These are phyloP conservation scores for Aspergillus vadensis DNA, from an alignment of 2,329 filamentous ascomycete species.

Conservation along the genomic window DNA sequence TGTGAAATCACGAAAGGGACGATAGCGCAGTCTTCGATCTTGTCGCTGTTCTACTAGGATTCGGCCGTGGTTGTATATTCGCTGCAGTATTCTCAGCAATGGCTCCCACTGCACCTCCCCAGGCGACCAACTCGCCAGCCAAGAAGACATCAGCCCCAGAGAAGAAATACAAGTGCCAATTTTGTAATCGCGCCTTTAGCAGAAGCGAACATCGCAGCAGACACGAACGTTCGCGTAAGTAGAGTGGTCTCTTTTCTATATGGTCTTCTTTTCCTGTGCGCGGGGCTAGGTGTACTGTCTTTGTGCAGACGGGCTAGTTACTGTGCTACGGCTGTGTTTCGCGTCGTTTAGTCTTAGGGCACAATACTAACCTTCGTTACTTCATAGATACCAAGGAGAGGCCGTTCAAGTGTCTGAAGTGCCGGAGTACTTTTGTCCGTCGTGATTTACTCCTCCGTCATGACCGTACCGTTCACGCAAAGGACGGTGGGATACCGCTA, in stretches of 20 bases:
- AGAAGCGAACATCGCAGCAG: slow-evolving; percentile 94
- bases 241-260: background rate
- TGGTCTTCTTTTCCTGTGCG: slow-evolving; percentile 1
- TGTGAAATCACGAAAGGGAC: slow-evolving; percentile 45
- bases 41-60: slow-evolving; percentile 32
- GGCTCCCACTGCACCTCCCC: slow-evolving; percentile 56
- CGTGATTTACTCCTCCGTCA: slow-evolving; percentile 94
- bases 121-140: slow-evolving; percentile 70
- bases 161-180: slow-evolving; percentile 99
- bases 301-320: background rate
- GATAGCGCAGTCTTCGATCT: slow-evolving; percentile 37
- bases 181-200: slow-evolving; percentile 96
- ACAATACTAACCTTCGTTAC: background rate
- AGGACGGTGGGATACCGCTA: slow-evolving; percentile 91
- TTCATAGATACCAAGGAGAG: slow-evolving; percentile 90
- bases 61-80: slow-evolving; percentile 20
- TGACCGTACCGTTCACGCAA: slow-evolving; percentile 97
- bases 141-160: slow-evolving; percentile 85
- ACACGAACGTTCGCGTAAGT: slow-evolving; percentile 98
- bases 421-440: slow-evolving; percentile 95
- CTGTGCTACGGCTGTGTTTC: background rate
- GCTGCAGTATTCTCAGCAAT: slow-evolving; percentile 32
- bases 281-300: background rate
- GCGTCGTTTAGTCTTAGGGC: background rate
- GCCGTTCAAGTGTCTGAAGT: slow-evolving; percentile 98